Percentiles rank a stretch among this genome's conserved stretches.
Evolutionary conservation across 1,139 yeast species (phyloP).

Genomic region (Geotrichum cucujoidarum): DNA sequence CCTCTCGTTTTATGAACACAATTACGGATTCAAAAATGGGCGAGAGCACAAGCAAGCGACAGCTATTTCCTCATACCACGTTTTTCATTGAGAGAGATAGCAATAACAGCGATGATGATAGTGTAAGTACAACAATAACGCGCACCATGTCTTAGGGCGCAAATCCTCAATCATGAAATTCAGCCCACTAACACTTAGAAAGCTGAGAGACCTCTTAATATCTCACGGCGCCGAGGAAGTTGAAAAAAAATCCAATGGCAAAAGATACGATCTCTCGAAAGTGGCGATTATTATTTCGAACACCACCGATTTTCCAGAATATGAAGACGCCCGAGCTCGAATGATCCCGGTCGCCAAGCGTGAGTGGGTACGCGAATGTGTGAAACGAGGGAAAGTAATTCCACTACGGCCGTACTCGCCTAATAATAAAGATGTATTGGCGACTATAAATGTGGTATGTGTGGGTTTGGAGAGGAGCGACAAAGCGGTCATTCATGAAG

Average conservation of each 20-base stretch:
- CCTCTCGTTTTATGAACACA: no score
- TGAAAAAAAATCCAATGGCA: background rate
- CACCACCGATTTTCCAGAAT: slow-evolving; percentile 52
- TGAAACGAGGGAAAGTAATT: slow-evolving; percentile 42
- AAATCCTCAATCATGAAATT: no score
- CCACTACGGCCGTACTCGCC: slow-evolving; percentile 55
- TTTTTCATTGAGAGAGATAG: background rate
- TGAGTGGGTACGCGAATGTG: slow-evolving; percentile 57
- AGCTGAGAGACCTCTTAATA: no score
- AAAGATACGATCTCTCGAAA: background rate
- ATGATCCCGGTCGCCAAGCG: slow-evolving; percentile 68
- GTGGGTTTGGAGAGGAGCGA: slow-evolving; percentile 58
- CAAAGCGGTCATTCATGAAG: slow-evolving; percentile 59
- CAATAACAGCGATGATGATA: background rate
- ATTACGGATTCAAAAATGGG: no score
- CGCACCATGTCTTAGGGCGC: no score
- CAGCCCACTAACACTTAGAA: no score
- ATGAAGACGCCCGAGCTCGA: slow-evolving; percentile 45
- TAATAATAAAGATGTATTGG: slow-evolving; percentile 60
- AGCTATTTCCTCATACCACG: background rate
- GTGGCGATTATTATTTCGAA: slow-evolving; percentile 52
- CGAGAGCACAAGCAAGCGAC: background rate
- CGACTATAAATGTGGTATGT: slow-evolving; percentile 56
- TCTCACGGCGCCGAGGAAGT: background rate
- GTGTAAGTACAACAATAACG: no score